Evolutionary conservation across 208 protist genomes (phyloP), one percentile per base, ranked within the genome.

Genomic region (Crithidia fasciculata): DNA sequence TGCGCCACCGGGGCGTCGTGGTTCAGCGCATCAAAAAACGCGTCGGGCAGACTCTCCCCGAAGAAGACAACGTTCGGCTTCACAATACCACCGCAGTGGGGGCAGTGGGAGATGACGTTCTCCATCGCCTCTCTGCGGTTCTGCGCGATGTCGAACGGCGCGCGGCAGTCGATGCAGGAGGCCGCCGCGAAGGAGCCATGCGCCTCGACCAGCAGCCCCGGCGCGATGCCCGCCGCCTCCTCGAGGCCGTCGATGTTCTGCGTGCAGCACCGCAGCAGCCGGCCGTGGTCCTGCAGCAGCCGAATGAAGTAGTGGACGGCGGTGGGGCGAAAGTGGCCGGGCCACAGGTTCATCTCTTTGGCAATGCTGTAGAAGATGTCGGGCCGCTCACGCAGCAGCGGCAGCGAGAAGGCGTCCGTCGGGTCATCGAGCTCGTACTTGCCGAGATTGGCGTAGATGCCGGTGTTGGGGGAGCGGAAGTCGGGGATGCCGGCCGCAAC

Each of bases 51-150:
- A 41, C 78, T 70, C 72, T 99, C 98, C 39, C 97, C 97, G 74
- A 99, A 99, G 58, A 99, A 99, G 15, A 98, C 95, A 45, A 99
- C 93, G 75, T 98, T 93, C 6, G 98, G 98, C 77, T 99, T 99
- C 5, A 99, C 82, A 16, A 99, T 70, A 2, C 88, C 87, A 8
- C 78, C 81, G 69, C 90, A 95, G 3, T 58, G 47, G 0, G 58
- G 47, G 76, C 93, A 97, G n/a, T 61, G 88, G 16, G 91, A 88
- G 18, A 96, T 69, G 16, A 76, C 45, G 4, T 85, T 85, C 9
- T 67, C 80, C 56, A 76, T 72, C 40, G 88, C 77, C 59, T 91
- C 83, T 2, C 57, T 8, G 2, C 68, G 49, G 50, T 84, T 84
- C 39, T 44, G 41, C 19, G 57, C 64, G 28, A 88, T 87, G 64